phyloP scores from a whole-genome alignment of 2,329 filamentous ascomycete genomes.

The Sporothrix globosa region DNA sequence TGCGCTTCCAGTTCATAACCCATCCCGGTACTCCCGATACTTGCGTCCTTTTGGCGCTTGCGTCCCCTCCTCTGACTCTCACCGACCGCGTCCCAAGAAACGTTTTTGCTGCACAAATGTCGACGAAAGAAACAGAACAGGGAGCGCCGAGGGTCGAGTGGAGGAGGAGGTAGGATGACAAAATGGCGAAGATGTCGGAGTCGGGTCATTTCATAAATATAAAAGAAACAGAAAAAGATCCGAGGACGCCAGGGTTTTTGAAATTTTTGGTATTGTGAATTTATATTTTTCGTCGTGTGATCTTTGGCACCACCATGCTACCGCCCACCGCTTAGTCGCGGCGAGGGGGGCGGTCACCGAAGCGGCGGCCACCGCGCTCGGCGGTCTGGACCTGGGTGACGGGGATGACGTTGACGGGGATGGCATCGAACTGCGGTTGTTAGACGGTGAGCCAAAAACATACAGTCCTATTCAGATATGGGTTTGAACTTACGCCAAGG shows the following conservation, averaged over 20 bases:
- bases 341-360: slow-evolving; percentile 52
- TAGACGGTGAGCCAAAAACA: neutral
- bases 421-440: slow-evolving; percentile 81
- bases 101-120: slow-evolving; percentile 26
- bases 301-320: neutral
- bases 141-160: slow-evolving; percentile 8
- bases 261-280: slow-evolving; percentile 14
- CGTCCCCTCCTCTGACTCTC: neutral
- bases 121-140: slow-evolving; percentile 16
- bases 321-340: slow-evolving; percentile 47
- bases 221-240: slow-evolving; percentile 18
- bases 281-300: slow-evolving; percentile 2
- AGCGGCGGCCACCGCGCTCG: slow-evolving; percentile 66
- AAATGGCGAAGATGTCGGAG: neutral
- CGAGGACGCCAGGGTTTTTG: slow-evolving; percentile 28
- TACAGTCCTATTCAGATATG: neutral
- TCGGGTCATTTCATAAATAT: slow-evolving; percentile 7
- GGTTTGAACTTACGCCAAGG: slow-evolving; percentile 78
- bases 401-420: slow-evolving; percentile 93
- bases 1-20: neutral
- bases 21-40: neutral
- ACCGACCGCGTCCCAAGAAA: slow-evolving; percentile 25
- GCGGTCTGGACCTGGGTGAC: slow-evolving; percentile 85
- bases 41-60: slow-evolving; percentile 19
- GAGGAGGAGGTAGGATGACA: neutral